Base-by-base conservation (phyloP, 2,329 filamentous ascomycete genomes). In the Talaromyces marneffei region DNA sequence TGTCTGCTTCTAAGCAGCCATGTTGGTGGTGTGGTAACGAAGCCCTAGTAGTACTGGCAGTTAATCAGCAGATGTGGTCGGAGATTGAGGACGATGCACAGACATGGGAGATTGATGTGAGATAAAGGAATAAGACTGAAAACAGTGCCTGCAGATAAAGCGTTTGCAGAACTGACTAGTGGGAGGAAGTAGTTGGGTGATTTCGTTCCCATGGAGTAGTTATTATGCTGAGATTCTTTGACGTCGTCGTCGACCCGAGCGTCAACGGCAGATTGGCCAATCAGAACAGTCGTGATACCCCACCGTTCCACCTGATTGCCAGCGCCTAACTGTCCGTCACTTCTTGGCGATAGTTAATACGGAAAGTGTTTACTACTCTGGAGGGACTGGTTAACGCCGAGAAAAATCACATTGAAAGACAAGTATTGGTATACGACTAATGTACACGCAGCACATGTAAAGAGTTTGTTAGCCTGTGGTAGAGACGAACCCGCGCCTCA, bases 401-500 rank as follows among this genome's bases (percentile, higher is more conserved):
- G 33, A 35, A n/a, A 33, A 20, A 33, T 23, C 48, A 33, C 18
- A 52, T 52, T 35, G n/a, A 35, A 23, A 14, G 8, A 14, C 25
- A 23, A 23, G 27, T 52, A 52, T 23, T 33, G 27, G 48, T 52
- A 52, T 33, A 23, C n/a, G 20, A 35, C 48, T 33, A 33, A 48
- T 44, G 18, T 57, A 48, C 56, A 58, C 25, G n/a, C 8, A 35
- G 2, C 20, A 31, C 40, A 48, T 23, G 37, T 18, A 33, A 35
- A 25, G 4, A 18, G 20, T 1, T 37, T 25, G 14, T 23, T 35
- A n/a, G 2, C 4, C 27, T 18, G 9, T 18, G 9, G 42, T 18
- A 16, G 39, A 61, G 55, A 61, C 60, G 60, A 39, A 39, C 60
- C 60, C n/a, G 60, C 60, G 60, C 33, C 35, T 54, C 53, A 23